Evolutionary conservation across 2,329 filamentous ascomycete genomes (phyloP).

Genomic region (Bipolaris victoriae): DNA sequence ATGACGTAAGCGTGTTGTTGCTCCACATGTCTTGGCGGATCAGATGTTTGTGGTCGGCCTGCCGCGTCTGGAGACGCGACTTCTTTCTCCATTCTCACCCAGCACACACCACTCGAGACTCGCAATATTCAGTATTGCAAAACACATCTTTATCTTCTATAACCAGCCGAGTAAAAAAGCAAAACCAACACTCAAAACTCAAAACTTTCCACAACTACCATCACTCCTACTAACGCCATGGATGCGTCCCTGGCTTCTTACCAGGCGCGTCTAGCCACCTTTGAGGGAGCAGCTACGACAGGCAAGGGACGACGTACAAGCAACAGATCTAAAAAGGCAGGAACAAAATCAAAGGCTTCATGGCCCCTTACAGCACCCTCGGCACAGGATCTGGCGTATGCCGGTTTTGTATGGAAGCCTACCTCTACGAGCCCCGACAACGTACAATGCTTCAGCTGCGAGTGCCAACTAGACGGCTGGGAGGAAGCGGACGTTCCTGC

Average conservation of each 20-base stretch:
- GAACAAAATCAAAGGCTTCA: conserved; percentile 44
- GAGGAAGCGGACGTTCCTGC: conserved; percentile 84
- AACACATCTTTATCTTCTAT: not conserved
- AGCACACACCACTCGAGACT: conserved; percentile 10
- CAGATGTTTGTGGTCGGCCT: conserved; percentile 18
- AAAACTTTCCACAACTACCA: not conserved
- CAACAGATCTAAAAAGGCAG: conserved; percentile 62
- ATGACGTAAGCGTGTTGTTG: conserved; percentile 34
- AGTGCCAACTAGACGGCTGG: conserved; percentile 87
- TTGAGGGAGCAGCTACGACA: conserved; percentile 66
- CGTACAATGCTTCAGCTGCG: conserved; percentile 85
- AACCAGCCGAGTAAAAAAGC: not conserved
- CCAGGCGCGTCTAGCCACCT: conserved; percentile 80
- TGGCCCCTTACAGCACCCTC: conserved; percentile 81
- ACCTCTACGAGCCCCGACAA: conserved; percentile 80
- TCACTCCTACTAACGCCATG: conserved; percentile 26
- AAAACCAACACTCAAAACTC: not conserved
- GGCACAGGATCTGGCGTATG: conserved; percentile 78
- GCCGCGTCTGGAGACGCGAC: conserved; percentile 17
- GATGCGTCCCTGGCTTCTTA: conserved; percentile 62
- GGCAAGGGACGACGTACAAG: conserved; percentile 73
- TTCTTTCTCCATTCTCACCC: conserved; percentile 16
- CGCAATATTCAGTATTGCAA: conserved; percentile 6
- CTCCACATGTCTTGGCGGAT: conserved; percentile 13
- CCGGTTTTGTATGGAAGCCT: conserved; percentile 90